Base-by-base conservation (phyloP, 805 yeast genomes). In the Sugiyamaella smithiae region DNA sequence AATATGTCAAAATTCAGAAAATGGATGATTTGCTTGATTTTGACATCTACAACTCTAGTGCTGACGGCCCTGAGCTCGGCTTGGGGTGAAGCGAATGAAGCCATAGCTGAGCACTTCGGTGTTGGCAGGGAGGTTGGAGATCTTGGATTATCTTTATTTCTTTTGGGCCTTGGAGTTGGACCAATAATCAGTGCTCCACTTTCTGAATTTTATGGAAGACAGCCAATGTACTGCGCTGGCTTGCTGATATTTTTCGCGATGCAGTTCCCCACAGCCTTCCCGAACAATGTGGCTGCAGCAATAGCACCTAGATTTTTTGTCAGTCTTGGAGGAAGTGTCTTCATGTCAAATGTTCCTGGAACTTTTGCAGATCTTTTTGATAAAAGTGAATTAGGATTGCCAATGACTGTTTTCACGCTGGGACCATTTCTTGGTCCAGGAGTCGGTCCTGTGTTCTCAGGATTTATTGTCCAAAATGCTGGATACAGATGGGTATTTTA, bases 301-400 rank as follows among this genome's bases (percentile, higher is more conserved):
- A 67, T 88, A 42, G 82, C 88, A 4, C 70, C 86, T 40, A 69
- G 96, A 57, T 85, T 85, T 60, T 78, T 88, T 58, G 72, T 84
- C 17, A 95, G 95, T 0, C 73, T 83, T 24, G 75, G 83, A 43
- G 88, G 93, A 1, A 81, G 90, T 1, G 95, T 93, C 2, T 88
- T 90, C 1, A 73, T 88, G 68, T 83, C 95, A 7, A 80, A 86
- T 55, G 91, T 88, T 9, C 88, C 90, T 46, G 97, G 96, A 54
- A 82, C 93, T 4, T 79, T 88, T 53, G 70, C 82, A 47, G 96
- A 88, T 67, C 67, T 88, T 42, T 88, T 90, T 82, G 76, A 73
- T 17, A 78, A 82, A 28, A 75, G 77, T 36, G 80, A 81, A 61
- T 67, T 81, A 61, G 85, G 88, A 12, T 57, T 82, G 3, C 89